Conservation (phyloP, 1,284 basidiomycete genomes). For the Tilletia indica region DNA sequence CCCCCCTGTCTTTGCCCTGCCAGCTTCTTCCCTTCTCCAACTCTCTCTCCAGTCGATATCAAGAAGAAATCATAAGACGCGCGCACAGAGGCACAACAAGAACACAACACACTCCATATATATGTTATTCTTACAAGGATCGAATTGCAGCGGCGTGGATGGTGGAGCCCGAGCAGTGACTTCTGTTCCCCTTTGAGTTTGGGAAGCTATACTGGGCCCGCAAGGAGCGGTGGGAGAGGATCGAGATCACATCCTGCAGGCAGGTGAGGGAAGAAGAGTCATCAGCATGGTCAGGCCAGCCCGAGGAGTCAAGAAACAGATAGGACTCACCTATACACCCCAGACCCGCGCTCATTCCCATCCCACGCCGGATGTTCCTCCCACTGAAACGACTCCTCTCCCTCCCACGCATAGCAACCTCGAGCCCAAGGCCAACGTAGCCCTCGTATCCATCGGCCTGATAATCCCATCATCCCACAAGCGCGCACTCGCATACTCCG, state of each 20-base stretch:
- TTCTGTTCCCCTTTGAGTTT: no score
- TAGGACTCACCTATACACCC: constrained; percentile 5
- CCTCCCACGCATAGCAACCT: constrained; percentile 62
- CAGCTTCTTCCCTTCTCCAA: no score
- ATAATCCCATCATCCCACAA: constrained; percentile 96
- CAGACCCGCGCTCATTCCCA: constrained; percentile 28
- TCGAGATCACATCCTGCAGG: not conserved
- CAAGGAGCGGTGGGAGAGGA: no score
- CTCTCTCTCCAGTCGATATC: no score
- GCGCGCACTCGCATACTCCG: constrained; percentile 80
- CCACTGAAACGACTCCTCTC: constrained; percentile 39
- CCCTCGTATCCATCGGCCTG: constrained; percentile 82
- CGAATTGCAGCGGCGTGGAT: no score
- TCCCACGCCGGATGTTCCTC: constrained; percentile 47
- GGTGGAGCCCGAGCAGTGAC: no score
- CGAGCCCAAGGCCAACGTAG: constrained; percentile 79
- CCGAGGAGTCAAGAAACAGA: not conserved
- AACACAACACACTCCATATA: no score
- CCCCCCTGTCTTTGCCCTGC: no score
- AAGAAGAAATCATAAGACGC: no score
- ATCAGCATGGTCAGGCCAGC: not conserved
- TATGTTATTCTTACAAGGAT: no score
- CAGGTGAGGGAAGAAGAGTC: not conserved
- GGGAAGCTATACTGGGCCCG: no score
- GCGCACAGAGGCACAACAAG: no score